A percentile compares a stretch with the other conserved stretches of the same genome.
Evolutionary conservation across 2,329 filamentous ascomycete genomes (phyloP).

Genomic region (Pyricularia pennisetigena): DNA sequence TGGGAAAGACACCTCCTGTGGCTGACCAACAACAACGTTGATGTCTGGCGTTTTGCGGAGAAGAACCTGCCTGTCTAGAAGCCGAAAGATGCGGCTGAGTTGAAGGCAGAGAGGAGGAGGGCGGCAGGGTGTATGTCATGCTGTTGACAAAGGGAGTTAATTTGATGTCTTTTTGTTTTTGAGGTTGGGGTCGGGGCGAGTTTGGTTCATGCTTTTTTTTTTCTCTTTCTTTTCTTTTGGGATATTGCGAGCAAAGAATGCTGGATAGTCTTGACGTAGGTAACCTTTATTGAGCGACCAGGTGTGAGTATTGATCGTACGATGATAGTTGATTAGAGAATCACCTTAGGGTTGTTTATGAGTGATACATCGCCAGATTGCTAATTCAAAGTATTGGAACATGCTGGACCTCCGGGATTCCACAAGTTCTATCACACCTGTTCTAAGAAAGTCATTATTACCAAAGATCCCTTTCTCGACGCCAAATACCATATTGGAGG

Average conservation of each 20-base stretch:
- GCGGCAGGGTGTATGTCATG: neutral
- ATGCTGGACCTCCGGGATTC: neutral
- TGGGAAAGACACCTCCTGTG: conserved; percentile 19
- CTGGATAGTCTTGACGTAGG: neutral
- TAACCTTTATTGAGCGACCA: neutral
- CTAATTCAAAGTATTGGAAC: neutral
- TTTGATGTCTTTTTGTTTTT: neutral
- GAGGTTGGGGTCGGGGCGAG: neutral
- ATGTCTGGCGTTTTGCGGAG: conserved; percentile 10
- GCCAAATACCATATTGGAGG: too few species aligned
- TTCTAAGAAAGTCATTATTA: too few species aligned
- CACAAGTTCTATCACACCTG: too few species aligned
- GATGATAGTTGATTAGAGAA: neutral
- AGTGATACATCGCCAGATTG: neutral
- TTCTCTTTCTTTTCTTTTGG: neutral
- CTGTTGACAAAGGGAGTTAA: neutral
- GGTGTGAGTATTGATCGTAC: neutral
- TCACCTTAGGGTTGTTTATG: neutral
- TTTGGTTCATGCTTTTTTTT: too few species aligned
- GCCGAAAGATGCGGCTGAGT: neutral
- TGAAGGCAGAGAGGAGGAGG: neutral
- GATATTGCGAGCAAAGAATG: neutral
- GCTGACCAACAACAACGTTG: conserved; percentile 8
- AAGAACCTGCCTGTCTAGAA: neutral
- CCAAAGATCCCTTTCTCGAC: too few species aligned